Evolutionary conservation across 768 basidiomycete genomes (phyloP).

Genomic region (Asterophora lycoperdoides): DNA sequence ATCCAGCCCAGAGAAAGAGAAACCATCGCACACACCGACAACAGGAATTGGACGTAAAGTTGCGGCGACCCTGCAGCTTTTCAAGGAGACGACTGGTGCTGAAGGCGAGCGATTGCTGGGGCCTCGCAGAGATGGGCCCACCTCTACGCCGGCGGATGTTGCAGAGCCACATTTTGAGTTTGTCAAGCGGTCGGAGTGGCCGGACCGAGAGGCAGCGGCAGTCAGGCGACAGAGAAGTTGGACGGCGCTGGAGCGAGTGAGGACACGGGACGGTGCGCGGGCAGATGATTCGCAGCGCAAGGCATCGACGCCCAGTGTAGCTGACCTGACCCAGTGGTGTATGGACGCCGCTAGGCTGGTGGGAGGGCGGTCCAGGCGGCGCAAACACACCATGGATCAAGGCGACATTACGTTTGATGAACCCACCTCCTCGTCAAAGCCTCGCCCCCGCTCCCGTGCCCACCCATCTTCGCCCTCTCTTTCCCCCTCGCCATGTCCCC

Average conservation of each 20-base stretch:
- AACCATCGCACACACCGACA: conserved; percentile 27
- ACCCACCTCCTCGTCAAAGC: conserved; percentile 36
- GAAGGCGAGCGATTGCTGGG: conserved; percentile 30
- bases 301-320: conserved; percentile 31
- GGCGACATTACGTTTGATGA: conserved; percentile 26
- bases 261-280: conserved; percentile 44
- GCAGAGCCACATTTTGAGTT: conserved; percentile 73
- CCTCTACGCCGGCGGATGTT: conserved; percentile 47
- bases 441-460: conserved; percentile 39
- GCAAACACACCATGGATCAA: conserved; percentile 49
- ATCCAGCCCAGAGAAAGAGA: conserved; percentile 24
- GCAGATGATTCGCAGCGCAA: conserved; percentile 30
- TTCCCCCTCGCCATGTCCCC: conserved; percentile 37
- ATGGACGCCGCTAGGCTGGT: conserved; percentile 49
- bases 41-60: conserved; percentile 75
- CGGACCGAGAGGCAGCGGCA: conserved; percentile 70
- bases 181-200: conserved; percentile 83
- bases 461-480: conserved; percentile 56
- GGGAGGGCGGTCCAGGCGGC: conserved; percentile 53
- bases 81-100: conserved; percentile 63
- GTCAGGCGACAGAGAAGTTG: conserved; percentile 66
- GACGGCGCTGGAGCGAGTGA: conserved; percentile 51
- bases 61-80: conserved; percentile 75
- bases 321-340: conserved; percentile 54
- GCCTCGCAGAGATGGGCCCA: no score